Evolutionary conservation across 257 asterid genomes (phyloP).

Genomic region (Paulownia fortunei): DNA sequence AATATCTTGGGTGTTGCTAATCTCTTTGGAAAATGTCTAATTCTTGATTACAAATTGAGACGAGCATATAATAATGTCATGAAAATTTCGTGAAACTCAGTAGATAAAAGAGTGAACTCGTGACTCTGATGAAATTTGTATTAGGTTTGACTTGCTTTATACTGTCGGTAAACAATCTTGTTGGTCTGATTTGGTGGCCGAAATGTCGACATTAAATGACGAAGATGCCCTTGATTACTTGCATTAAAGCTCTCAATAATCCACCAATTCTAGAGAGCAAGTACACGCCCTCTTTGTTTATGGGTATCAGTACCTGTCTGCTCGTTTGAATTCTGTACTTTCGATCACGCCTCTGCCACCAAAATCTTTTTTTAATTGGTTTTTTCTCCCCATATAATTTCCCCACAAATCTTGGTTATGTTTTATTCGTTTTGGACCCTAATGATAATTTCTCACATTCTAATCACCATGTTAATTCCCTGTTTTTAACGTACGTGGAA

Average conservation of each 20-base stretch:
- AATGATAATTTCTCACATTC: slow-evolving; percentile 14
- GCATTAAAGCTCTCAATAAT: no score
- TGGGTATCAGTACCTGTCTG: slow-evolving; percentile 35
- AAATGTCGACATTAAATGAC: slow-evolving; percentile 53
- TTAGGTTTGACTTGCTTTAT: slow-evolving; percentile 48
- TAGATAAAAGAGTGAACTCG: slow-evolving; percentile 34
- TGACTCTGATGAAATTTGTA: slow-evolving; percentile 22
- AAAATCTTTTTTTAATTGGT: slow-evolving; percentile 43
- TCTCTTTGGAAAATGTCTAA: background rate
- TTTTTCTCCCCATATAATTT: slow-evolving; percentile 37
- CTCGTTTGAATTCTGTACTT: slow-evolving; percentile 46
- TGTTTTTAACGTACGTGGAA: slow-evolving; percentile 27
- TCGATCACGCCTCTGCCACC: slow-evolving; percentile 61
- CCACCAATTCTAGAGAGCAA: slow-evolving; percentile 33
- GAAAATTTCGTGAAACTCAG: slow-evolving; percentile 10
- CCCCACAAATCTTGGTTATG: slow-evolving; percentile 44
- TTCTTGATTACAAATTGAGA: no score
- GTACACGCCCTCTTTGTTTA: slow-evolving; percentile 32
- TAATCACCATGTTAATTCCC: slow-evolving; percentile 24
- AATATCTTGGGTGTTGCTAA: background rate
- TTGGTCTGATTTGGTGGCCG: slow-evolving; percentile 61
- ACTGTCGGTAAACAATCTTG: slow-evolving; percentile 64
- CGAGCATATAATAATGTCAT: background rate
- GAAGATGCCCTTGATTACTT: slow-evolving; percentile 34
- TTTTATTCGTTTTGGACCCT: slow-evolving; percentile 37